Percentiles rank a stretch among this genome's conserved stretches.
Conservation (phyloP, 495 filamentous ascomycete species). For the Aspergillus affinis region DNA sequence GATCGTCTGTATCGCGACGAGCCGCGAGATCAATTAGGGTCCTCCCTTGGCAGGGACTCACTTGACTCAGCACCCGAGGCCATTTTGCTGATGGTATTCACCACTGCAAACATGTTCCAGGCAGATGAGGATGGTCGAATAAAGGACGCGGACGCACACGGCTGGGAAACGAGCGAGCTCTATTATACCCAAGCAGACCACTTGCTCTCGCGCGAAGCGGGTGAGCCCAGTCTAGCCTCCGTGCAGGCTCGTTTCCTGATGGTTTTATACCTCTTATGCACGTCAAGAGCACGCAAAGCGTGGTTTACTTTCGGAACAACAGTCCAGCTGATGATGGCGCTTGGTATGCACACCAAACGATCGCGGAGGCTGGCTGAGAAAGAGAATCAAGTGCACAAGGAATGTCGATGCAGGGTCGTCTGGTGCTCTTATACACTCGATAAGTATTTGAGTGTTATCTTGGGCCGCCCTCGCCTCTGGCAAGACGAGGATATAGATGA, state of each 20-base stretch:
- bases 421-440: conserved; percentile 35
- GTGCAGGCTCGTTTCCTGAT: conserved; percentile 29
- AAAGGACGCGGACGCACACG: conserved; percentile 15
- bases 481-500: conserved; percentile 30
- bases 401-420: conserved; percentile 27
- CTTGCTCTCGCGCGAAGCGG: conserved; percentile 20
- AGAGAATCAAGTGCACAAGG: conserved; percentile 11
- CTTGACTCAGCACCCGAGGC: conserved; percentile 12
- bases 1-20: conserved; percentile 12
- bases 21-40: neutral
- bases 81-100: conserved; percentile 24
- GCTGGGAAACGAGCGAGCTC: conserved; percentile 23
- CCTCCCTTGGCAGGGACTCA: neutral
- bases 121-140: conserved; percentile 13
- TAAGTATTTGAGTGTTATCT: conserved; percentile 31
- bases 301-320: conserved; percentile 33
- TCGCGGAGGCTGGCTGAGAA: neutral
- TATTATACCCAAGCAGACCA: conserved; percentile 27
- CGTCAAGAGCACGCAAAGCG: conserved; percentile 28
- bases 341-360: conserved; percentile 26
- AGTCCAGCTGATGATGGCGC: conserved; percentile 31
- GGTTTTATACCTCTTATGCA: conserved; percentile 28
- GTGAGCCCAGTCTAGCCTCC: conserved; percentile 21
- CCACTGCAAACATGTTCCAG: conserved; percentile 23
- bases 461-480: conserved; percentile 28